Conservation (phyloP, 805 yeast genomes). For the Metschnikowia lochheadii region DNA sequence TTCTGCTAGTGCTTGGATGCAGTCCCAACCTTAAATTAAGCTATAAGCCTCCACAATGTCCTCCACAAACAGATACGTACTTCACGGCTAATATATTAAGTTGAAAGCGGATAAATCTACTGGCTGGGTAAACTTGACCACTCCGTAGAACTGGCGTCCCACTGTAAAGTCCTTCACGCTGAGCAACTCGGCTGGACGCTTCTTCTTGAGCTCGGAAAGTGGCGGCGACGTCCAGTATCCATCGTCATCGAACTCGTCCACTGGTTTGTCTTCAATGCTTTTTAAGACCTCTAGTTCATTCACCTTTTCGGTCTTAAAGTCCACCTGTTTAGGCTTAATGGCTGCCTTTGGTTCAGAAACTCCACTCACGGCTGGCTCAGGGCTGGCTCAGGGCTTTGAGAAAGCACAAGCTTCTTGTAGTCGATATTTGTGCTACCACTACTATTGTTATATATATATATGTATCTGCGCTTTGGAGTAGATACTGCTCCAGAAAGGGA, state of each 20-base stretch:
- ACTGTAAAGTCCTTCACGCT: conserved; percentile 61
- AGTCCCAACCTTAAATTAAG: too few relatives aligned
- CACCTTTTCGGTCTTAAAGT: conserved; percentile 23
- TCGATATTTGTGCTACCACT: too few relatives aligned
- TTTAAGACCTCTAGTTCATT: conserved; percentile 1
- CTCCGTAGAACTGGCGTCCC: conserved; percentile 78
- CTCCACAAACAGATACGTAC: too few relatives aligned
- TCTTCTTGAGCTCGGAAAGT: conserved; percentile 52
- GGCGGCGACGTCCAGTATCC: conserved; percentile 91
- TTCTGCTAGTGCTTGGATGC: too few relatives aligned
- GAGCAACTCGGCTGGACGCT: conserved; percentile 61
- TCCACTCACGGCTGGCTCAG: neutral
- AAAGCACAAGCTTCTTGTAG: conserved; percentile 50
- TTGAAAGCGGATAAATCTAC: conserved; percentile 75
- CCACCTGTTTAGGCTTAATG: conserved; percentile 26
- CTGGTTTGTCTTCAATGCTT: conserved; percentile 15
- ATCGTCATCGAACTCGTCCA: conserved; percentile 49
- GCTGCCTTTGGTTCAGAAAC: conserved; percentile 4
- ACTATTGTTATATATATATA: too few relatives aligned
- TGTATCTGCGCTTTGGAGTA: too few relatives aligned
- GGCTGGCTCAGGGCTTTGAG: too few relatives aligned
- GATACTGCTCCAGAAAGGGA: too few relatives aligned
- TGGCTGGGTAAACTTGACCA: conserved; percentile 70
- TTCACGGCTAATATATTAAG: too few relatives aligned
- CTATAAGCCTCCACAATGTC: too few relatives aligned